A percentile compares a stretch with the other conserved stretches of the same genome.
These are phyloP conservation scores for Geum urbanum DNA, from an alignment of 306 rosid genomes.

Conservation along the genomic window DNA sequence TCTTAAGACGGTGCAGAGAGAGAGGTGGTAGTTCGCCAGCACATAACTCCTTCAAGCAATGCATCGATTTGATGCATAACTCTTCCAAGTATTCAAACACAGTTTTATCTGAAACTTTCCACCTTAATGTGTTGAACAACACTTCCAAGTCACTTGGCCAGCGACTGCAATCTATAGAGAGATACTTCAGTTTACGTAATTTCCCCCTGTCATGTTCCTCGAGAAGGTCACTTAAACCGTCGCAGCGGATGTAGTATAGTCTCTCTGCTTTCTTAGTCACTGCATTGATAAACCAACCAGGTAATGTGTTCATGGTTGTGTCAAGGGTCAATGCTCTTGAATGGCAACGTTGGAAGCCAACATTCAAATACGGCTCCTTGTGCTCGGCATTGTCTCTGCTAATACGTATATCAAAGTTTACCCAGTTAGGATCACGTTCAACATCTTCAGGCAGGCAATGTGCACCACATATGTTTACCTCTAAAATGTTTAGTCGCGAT, in stretches of 20 bases:
- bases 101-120: neutral
- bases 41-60: neutral
- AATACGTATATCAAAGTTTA: slow-evolving; percentile 3
- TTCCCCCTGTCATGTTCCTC: neutral
- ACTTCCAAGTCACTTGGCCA: neutral
- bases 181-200: neutral
- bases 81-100: slow-evolving; percentile 9
- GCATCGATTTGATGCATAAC: neutral
- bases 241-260: neutral
- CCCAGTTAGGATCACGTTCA: neutral
- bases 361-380: no score
- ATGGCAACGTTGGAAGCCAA: neutral
- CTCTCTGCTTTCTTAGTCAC: neutral
- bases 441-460: neutral
- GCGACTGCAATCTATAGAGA: neutral
- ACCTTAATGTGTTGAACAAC: neutral
- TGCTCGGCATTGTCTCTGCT: no score
- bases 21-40: neutral
- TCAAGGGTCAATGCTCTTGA: neutral
- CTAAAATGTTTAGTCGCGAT: neutral
- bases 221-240: neutral
- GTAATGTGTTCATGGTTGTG: neutral
- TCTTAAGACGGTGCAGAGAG: slow-evolving; percentile 11
- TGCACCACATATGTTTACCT: neutral
- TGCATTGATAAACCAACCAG: neutral